These are phyloP conservation scores for Hericium coralloides DNA, from an alignment of 768 basidiomycete genomes.

Conservation along the genomic window DNA sequence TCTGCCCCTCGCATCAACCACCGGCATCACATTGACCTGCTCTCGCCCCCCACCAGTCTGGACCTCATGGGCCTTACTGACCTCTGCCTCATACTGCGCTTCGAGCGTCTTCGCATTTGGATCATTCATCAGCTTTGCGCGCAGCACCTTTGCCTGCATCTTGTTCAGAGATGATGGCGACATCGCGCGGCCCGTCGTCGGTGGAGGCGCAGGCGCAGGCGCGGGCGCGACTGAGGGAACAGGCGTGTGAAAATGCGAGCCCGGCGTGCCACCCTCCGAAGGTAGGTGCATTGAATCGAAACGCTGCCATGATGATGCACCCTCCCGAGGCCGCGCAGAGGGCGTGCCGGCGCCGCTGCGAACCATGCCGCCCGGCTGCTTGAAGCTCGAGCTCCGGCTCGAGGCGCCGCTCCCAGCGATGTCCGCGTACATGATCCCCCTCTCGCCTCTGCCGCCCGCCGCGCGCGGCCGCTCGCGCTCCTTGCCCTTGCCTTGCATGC, in stretches of 20 bases:
- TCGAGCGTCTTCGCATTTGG: constrained; percentile 73
- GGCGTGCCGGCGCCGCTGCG: constrained; percentile 55
- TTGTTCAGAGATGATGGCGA: constrained; percentile 82
- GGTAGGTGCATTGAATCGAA: constrained; percentile 55
- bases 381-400: constrained; percentile 81
- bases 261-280: constrained; percentile 50
- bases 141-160: constrained; percentile 86
- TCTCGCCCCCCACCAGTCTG: constrained; percentile 34
- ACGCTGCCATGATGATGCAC: constrained; percentile 35
- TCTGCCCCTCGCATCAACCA: constrained; percentile 73
- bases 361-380: constrained; percentile 61
- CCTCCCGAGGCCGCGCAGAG: constrained; percentile 24
- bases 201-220: constrained; percentile 1
- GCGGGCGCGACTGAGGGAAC: constrained; percentile 83
- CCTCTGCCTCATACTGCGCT: constrained; percentile 74
- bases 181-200: constrained; percentile 34
- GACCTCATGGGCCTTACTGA: constrained; percentile 27
- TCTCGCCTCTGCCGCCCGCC: constrained; percentile 28
- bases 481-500: constrained; percentile 27
- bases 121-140: constrained; percentile 82
- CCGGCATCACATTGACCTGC: constrained; percentile 80
- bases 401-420: constrained; percentile 52
- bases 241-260: constrained; percentile 64
- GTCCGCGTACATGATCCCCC: constrained; percentile 63
- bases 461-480: constrained; percentile 19